Conservation (phyloP, 1,139 yeast species). For the Taiozyma sp. region DNA sequence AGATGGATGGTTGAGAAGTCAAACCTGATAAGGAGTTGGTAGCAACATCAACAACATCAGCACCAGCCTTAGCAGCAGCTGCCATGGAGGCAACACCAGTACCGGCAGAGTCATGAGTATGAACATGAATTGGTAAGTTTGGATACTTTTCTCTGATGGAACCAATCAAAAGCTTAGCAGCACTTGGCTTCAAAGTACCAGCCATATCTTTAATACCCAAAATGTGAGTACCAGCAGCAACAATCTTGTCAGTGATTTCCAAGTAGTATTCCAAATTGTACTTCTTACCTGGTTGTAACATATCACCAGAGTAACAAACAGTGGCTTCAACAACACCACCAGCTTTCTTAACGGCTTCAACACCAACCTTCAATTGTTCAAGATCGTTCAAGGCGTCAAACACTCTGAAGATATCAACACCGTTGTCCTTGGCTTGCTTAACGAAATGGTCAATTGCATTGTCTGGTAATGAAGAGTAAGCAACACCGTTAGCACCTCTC, state of each 20-base stretch:
- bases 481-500: slow-evolving; percentile 99
- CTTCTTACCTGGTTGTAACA: slow-evolving; percentile 92
- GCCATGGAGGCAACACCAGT: slow-evolving; percentile 98
- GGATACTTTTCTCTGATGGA: slow-evolving; percentile 85
- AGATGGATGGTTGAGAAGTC: slow-evolving; percentile 97
- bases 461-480: slow-evolving; percentile 95
- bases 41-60: slow-evolving; percentile 97
- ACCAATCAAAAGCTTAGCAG: slow-evolving; percentile 78
- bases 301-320: slow-evolving; percentile 97
- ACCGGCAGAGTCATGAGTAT: slow-evolving; percentile 99
- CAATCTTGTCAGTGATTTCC: slow-evolving; percentile 76
- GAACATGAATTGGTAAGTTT: slow-evolving; percentile 93
- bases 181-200: slow-evolving; percentile 94
- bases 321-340: slow-evolving; percentile 99
- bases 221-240: slow-evolving; percentile 92
- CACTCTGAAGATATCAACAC: slow-evolving; percentile 96
- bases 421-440: slow-evolving; percentile 87
- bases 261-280: slow-evolving; percentile 90
- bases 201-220: slow-evolving; percentile 99
- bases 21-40: slow-evolving; percentile 96
- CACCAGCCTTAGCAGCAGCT: slow-evolving; percentile 93
- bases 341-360: slow-evolving; percentile 95
- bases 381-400: slow-evolving; percentile 96
- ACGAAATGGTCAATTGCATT: slow-evolving; percentile 98
- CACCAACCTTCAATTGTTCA: slow-evolving; percentile 96